Percentiles rank a stretch among this genome's conserved stretches.
phyloP scores from a whole-genome alignment of 805 yeast species.

The Torulaspora delbrueckii region DNA sequence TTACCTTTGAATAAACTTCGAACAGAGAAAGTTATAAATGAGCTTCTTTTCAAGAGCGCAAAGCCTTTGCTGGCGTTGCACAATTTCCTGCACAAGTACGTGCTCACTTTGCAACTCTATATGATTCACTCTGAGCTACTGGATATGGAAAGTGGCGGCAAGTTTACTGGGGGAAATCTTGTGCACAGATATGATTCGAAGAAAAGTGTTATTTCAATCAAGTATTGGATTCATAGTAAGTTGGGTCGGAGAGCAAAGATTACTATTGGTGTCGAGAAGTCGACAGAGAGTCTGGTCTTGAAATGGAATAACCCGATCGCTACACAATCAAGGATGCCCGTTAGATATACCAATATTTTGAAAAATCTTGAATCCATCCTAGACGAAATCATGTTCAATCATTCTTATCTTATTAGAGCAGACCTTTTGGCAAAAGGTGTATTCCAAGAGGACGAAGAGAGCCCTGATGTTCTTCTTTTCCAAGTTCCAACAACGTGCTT shows the following conservation, averaged over 20 bases:
- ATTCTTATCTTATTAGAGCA: constrained; percentile 32
- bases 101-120: constrained; percentile 33
- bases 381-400: constrained; percentile 36
- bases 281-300: constrained; percentile 23
- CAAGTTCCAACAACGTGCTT: constrained; percentile 35
- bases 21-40: constrained; percentile 33
- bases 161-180: constrained; percentile 33
- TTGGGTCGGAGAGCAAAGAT: constrained; percentile 30
- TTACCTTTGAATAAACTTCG: constrained; percentile 29
- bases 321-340: constrained; percentile 18
- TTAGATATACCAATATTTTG: constrained; percentile 24
- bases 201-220: constrained; percentile 30
- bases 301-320: constrained; percentile 32
- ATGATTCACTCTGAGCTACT: constrained; percentile 31
- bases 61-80: constrained; percentile 29
- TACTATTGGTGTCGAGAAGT: constrained; percentile 29
- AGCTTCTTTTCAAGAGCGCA: constrained; percentile 27
- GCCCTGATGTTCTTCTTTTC: constrained; percentile 27
- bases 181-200: constrained; percentile 34
- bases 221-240: constrained; percentile 34
- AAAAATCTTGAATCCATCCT: constrained; percentile 31
- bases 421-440: constrained; percentile 29
- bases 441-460: constrained; percentile 33
- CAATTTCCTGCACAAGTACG: constrained; percentile 33
- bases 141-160: constrained; percentile 29